A percentile compares a stretch with the other conserved stretches of the same genome.
Conservation (phyloP, 139 green algal genomes). For the Yamagishiella unicocca region DNA sequence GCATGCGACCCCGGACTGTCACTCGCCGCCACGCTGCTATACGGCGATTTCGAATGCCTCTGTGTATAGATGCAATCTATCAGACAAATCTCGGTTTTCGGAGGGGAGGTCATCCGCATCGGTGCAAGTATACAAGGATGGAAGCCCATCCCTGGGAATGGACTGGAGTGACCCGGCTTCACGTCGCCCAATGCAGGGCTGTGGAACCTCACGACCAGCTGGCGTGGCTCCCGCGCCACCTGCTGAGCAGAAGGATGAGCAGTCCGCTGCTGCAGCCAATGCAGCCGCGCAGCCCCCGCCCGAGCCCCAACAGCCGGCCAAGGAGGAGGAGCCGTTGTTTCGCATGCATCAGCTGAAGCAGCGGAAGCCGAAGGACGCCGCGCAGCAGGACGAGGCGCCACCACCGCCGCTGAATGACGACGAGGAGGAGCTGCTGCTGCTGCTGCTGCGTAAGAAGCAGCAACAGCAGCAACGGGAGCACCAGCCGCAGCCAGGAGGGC, state of each 20-base stretch:
- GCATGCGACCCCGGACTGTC: too few relatives aligned
- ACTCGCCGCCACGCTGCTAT: too few relatives aligned
- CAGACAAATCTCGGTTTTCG: too few relatives aligned
- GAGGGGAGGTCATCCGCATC: too few relatives aligned
- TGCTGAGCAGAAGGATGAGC: too few relatives aligned
- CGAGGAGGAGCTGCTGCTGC: conserved; percentile 5
- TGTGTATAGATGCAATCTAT: too few relatives aligned
- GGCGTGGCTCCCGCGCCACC: not conserved
- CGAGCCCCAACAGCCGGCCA: not conserved
- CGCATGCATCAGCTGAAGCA: not conserved
- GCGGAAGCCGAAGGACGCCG: not conserved
- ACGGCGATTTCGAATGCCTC: too few relatives aligned
- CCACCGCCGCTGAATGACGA: not conserved
- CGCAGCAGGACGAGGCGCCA: not conserved
- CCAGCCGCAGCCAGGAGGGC: not conserved
- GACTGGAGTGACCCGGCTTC: too few relatives aligned
- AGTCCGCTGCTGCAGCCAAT: not conserved
- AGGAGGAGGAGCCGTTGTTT: not conserved
- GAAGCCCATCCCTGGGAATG: too few relatives aligned
- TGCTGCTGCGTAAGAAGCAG: conserved; percentile 2
- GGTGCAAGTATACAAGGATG: too few relatives aligned
- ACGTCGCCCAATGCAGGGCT: too few relatives aligned
- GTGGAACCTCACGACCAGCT: not conserved
- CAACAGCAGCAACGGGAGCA: not conserved
- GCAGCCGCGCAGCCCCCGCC: not conserved